Percentiles rank a stretch among this genome's conserved stretches.
phyloP scores from a whole-genome alignment of 352 stramenopile species.

The Pythium utonaiense region DNA sequence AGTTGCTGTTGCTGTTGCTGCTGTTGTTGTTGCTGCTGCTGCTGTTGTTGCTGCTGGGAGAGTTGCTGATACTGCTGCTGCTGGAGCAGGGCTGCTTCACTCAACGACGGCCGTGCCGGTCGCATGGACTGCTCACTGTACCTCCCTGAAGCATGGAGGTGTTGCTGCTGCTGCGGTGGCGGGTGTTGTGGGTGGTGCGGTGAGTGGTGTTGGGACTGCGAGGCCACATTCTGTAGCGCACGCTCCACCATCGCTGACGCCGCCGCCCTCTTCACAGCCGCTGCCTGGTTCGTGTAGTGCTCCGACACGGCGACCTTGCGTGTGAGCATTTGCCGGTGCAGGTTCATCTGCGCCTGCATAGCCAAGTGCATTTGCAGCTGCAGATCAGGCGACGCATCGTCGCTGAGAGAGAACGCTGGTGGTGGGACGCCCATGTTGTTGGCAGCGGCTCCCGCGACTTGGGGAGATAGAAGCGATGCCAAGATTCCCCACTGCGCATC shows the following conservation, averaged over 20 bases:
- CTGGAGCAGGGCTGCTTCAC: conserved; percentile 2
- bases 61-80: no score
- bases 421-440: not conserved
- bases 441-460: conserved; percentile 37
- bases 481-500: conserved; percentile 79
- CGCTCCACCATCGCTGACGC: conserved; percentile 22
- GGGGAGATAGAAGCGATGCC: conserved; percentile 71
- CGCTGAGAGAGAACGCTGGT: conserved; percentile 47
- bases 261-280: conserved; percentile 15
- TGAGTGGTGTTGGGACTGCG: not conserved
- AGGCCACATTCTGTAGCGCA: conserved; percentile 15
- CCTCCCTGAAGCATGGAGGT: not conserved
- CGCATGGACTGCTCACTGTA: conserved; percentile 8
- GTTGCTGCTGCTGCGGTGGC: not conserved
- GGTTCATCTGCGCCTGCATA: conserved; percentile 87
- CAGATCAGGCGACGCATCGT: conserved; percentile 49
- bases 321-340: conserved; percentile 81
- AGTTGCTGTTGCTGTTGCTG: conserved; percentile 7
- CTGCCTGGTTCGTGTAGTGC: conserved; percentile 31
- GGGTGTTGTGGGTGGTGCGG: not conserved
- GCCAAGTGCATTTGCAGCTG: conserved; percentile 84
- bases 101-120: conserved; percentile 4
- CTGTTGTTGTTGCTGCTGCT: conserved; percentile 7
- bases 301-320: conserved; percentile 80
- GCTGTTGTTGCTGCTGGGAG: no score